Evolutionary conservation across 345 rosid genomes (phyloP), one percentile per base, ranked within the genome.

Genomic region (Cochlearia excelsa): DNA sequence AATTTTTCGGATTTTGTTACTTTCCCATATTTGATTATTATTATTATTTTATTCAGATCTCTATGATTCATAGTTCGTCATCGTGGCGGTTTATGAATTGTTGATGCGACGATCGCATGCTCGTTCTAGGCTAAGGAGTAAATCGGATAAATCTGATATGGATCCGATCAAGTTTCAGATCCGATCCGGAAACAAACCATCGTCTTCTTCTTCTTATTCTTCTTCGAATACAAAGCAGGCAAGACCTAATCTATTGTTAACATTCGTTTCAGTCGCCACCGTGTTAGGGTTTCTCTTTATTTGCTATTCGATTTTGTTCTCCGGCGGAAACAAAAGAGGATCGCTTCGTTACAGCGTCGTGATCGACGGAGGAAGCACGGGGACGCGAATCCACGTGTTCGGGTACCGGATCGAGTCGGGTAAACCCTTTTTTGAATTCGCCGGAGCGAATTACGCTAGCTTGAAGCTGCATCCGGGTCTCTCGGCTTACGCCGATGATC

Each of bases 321-420:
- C 77, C 9, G 51, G 50, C 1, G 55, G 37, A 43, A 40, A 40
- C 11, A 39, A 54, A 33, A 30, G 34, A 11, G 26, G 40, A 16
- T 61, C 74, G 39, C 53, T 46, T 26, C 72, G 46, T 26, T 84
- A 79, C 71, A 71, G 81, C 30, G 65, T 84, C 61, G 61, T 90
- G 9, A 71, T 90, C 42, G 97, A 90, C 41, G 97, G 95, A 2
- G 97, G 97, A 39, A 90, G 97, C 40, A 84, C 97, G 2, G 97
- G 97, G 37, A 80, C 90, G 31, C 78, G 97, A 60, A 63, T 82
- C 33, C 93, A 90, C 34, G 88, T 90, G 2, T 82, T 82, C 57
- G 46, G 74, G 40, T 83, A 80, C 65, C 41, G 63, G 40, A 9
- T 68, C 4, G 68, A 66, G 30, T 67, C 59, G 4, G 82, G 78